phyloP scores from a whole-genome alignment of 2,329 filamentous ascomycete genomes.

The Colletotrichum godetiae region DNA sequence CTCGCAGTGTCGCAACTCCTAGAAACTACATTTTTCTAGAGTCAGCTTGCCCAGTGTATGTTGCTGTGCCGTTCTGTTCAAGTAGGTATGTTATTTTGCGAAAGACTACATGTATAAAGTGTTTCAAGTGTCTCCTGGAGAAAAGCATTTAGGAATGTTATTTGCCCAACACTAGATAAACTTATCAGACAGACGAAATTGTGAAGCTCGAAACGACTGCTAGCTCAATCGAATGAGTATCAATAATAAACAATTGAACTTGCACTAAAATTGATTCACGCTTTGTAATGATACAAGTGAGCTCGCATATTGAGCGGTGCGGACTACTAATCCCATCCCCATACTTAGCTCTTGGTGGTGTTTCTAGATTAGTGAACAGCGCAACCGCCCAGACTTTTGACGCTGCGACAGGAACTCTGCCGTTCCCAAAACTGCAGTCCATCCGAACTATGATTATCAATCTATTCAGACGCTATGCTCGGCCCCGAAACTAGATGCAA shows the following conservation, averaged over 20 bases:
- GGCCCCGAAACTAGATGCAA: background rate
- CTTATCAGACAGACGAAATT: background rate
- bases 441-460: background rate
- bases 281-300: background rate
- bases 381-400: background rate
- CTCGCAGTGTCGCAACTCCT: too few relatives aligned
- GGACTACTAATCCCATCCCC: background rate
- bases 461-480: background rate
- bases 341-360: background rate
- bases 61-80: too few relatives aligned
- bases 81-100: too few relatives aligned
- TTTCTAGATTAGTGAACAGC: background rate
- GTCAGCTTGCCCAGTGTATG: too few relatives aligned
- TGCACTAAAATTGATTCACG: background rate
- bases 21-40: too few relatives aligned
- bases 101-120: too few relatives aligned
- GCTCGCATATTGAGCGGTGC: background rate
- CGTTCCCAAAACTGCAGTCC: background rate
- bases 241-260: background rate
- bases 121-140: too few relatives aligned
- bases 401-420: background rate
- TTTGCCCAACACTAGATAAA: background rate
- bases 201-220: background rate
- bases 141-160: too few relatives aligned
- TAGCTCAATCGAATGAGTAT: background rate